Percentiles rank a stretch among this genome's conserved stretches.
phyloP scores from a whole-genome alignment of 1,284 basidiomycete species.

The Inonotus obliquus region DNA sequence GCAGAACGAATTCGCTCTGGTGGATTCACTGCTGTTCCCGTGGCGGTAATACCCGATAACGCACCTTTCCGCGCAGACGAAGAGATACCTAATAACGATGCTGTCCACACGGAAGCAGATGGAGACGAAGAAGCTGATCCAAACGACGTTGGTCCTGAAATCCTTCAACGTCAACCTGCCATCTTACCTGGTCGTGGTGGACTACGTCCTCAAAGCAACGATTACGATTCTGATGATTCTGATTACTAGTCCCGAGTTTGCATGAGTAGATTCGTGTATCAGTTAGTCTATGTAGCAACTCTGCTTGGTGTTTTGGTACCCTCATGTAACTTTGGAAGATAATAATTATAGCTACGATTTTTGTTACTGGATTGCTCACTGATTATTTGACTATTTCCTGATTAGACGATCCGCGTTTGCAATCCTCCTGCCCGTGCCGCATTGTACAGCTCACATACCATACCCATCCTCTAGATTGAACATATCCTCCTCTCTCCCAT shows the following conservation, averaged over 20 bases:
- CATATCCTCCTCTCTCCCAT: background rate
- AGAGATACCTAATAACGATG: background rate
- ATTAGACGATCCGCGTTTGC: too few species aligned
- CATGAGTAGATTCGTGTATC: too few species aligned
- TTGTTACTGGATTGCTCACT: too few species aligned
- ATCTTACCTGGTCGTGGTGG: background rate
- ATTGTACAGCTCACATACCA: background rate
- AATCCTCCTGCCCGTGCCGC: too few species aligned
- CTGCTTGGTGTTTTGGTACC: too few species aligned
- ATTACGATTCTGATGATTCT: constrained; percentile 13
- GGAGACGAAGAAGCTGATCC: constrained; percentile 13
- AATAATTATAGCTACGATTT: too few species aligned
- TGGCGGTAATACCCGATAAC: background rate
- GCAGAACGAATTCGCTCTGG: background rate
- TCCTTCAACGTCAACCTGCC: background rate
- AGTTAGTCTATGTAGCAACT: too few species aligned
- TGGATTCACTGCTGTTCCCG: background rate
- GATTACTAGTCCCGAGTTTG: background rate
- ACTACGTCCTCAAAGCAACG: constrained; percentile 4
- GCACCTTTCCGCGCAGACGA: background rate
- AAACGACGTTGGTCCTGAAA: constrained; percentile 4
- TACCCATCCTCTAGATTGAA: background rate
- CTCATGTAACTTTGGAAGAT: too few species aligned
- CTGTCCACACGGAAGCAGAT: background rate
- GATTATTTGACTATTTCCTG: too few species aligned